Evolutionary conservation across 2,329 filamentous ascomycete species (phyloP).

Genomic region (Apiospora phragmitis): DNA sequence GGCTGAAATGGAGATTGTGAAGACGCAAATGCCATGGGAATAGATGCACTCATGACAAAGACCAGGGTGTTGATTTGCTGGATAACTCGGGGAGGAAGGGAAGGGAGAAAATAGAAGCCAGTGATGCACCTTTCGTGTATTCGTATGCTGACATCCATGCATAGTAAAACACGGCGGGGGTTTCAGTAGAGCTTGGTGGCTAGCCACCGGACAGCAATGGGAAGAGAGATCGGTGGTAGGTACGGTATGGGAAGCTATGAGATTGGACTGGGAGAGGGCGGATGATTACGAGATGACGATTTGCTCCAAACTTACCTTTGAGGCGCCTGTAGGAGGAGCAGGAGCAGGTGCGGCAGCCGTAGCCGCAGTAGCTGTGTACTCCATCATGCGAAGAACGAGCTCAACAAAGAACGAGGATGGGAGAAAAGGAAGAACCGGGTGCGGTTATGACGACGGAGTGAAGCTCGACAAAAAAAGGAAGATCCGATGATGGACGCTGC

Average conservation of each 20-base stretch:
- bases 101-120: background rate
- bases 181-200: background rate
- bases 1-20: background rate
- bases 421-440: background rate
- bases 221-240: constrained; percentile 3
- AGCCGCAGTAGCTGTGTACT: constrained; percentile 1
- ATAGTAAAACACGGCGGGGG: background rate
- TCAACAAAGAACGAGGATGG: background rate
- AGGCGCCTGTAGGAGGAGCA: background rate
- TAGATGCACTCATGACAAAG: background rate
- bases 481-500: background rate
- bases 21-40: background rate
- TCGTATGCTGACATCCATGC: background rate
- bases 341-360: background rate
- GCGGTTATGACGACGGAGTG: background rate
- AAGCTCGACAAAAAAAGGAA: background rate
- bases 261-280: background rate
- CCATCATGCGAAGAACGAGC: background rate
- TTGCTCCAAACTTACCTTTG: constrained; percentile 15
- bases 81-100: background rate
- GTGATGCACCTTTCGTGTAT: constrained; percentile 3
- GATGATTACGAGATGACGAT: constrained; percentile 13
- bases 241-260: background rate
- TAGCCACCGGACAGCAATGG: background rate
- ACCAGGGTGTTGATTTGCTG: background rate